Evolutionary conservation across 192 early-diverging fungal genomes (phyloP), one percentile per base, ranked within the genome.

Genomic region (Coemansia sp.): DNA sequence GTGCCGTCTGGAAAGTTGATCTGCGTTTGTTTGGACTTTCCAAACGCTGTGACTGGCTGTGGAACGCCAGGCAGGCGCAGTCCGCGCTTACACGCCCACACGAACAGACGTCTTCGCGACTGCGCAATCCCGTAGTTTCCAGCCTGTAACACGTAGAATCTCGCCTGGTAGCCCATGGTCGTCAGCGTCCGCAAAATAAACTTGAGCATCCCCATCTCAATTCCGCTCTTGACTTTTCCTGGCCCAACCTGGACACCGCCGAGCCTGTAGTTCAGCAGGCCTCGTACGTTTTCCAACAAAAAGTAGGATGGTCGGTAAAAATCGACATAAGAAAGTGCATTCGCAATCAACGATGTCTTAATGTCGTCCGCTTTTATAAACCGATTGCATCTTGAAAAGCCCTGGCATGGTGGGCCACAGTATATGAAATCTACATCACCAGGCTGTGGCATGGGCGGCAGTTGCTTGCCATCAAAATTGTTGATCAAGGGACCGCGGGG

Each of bases 331-430:
- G 85, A 85, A 22, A 91, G 72, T 5, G 87, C 78, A 18, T 87
- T 89, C 15, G 86, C 83, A 22, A 91, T 80, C 9, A 90, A 63
- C 26, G 87, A 82, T 26, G 88, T 90, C 69, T 90, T 91, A 57
- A 87, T 78, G 60, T 90, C 89, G 54, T 89, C 83, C 1, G 84
- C 85, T 58, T 88, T 87, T 57, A 86, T 67, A 62, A 70, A 87
- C 36, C 85, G 77, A 67, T 90, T 90, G 62, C 87, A 69, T 5
- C 84, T 71, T 42, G 85, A 88, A 64, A 89, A 90, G 26, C 90
- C 90, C 63, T 91, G 90, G 77, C 90, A 91, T 4, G 89, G 88
- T 16, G 90, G 90, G 0, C 90, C 90, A 63, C 90, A 89, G 65
- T 90, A 91, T 40, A 91, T 88, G 72, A 91, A 86, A 66, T 89